Evolutionary conservation across 208 protist genomes (phyloP), one percentile per base, ranked within the genome.

Genomic region (Phytomonas sp.): DNA sequence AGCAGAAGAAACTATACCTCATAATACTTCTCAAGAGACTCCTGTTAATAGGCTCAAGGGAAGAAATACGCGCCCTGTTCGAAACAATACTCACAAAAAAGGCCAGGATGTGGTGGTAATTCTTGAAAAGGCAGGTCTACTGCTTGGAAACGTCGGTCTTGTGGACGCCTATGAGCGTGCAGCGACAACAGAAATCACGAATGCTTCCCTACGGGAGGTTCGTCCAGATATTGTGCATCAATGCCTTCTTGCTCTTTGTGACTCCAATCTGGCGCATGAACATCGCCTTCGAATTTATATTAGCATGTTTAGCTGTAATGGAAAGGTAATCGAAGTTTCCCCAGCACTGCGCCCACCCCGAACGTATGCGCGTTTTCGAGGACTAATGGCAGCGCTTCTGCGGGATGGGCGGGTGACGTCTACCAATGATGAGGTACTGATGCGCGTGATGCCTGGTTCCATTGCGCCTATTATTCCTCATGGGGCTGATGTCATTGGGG

Each of bases 161-260:
- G 88, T 95, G 19, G 90, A 95, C 64, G 87, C 90, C 30, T 93
- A 93, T 74, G 88, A 93, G 45, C 86, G 90, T 36, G 82, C 84
- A 5, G 79, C 79, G n/a, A 90, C 79, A 36, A 94, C 88, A 14
- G 86, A 88, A 72, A 82, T 94, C 42, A 74, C 80, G 19, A 96
- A 94, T 70, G 66, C 74, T 52, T 93, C 86, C 0, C 73, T 92
- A 45, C 74, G 79, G 60, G 88, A 89, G 65, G 86, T 93, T 63
- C 87, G 89, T 0, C 89, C 92, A 12, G 92, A 97, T 63, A 95
- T 95, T 78, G 89, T 97, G 29, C 92, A 97, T 65, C 92, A 97
- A 79, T 94, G 87, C 69, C 87, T 97, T 12, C 84, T 97, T n/a
- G 92, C 92, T 23, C 87, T 97, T 56, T 97, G 91, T 71, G 91